Base-by-base conservation (phyloP, 805 yeast genomes). In the Brettanomyces anomalus region DNA sequence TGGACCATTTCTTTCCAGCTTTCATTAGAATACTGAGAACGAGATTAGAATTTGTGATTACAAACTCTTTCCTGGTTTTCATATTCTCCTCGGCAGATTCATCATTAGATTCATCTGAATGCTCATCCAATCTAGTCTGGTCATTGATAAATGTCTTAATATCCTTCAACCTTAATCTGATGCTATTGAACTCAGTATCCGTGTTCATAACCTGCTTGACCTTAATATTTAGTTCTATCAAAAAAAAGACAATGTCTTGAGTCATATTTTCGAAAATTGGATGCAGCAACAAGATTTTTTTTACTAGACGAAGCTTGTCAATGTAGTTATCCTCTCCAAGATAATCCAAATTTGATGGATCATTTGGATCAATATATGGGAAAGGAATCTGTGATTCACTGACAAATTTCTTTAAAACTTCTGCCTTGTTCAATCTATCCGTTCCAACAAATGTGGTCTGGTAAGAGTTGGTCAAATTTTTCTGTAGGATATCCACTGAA, bases 261-360 rank as follows among this genome's bases (percentile, higher is more conserved):
- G 43, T 4, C 10, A 18, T 34, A 13, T 32, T 31, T 4, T 13
- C 34, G 19, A 47, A 47, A 24, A 32, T 42, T 3, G 43, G 36
- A 18, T 41, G 33, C 5, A 20, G 18, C 3, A 40, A 20, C 40
- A 50, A 35, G 10, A 50, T 31, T 36, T 50, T 52, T 26, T 35
- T 24, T 2, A 49, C 10, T 14, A 50, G 45, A 16, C 45, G 41
- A 13, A 50, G 41, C 40, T 45, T 45, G 39, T 50, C 45, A 31
- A 45, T 43, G 41, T 43, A 45, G 31, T 41, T 37, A 14, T 28
- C 45, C n/a, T 21, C 30, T 21, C 39, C 34, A 2, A 48, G 26
- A 15, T 4, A 19, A 3, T 36, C 42, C 35, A 45, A 16, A 33
- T 49, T 38, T 3, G 10, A 6, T 5, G 46, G 46, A 26, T 45